Conservation (phyloP, 805 yeast species). For the Starmerella roubikii region DNA sequence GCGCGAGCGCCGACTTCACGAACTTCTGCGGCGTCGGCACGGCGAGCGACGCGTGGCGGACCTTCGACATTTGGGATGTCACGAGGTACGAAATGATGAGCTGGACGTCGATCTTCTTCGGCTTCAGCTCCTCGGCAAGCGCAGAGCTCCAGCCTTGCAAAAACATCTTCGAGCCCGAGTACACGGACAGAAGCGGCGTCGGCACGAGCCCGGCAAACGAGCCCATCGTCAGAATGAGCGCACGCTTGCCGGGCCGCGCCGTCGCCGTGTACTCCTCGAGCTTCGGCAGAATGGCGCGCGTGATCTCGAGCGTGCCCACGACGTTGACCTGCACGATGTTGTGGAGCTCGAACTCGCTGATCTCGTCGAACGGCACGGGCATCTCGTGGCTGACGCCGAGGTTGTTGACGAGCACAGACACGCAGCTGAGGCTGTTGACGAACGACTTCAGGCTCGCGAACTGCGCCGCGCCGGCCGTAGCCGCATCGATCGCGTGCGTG, state of each 20-base stretch:
- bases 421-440: conserved; percentile 35
- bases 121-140: conserved; percentile 67
- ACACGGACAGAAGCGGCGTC: conserved; percentile 80
- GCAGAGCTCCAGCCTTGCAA: conserved; percentile 87
- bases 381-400: conserved; percentile 92
- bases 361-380: conserved; percentile 85
- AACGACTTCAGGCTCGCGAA: conserved; percentile 39
- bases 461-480: conserved; percentile 45
- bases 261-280: conserved; percentile 41
- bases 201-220: conserved; percentile 93
- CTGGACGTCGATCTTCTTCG: conserved; percentile 69
- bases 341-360: conserved; percentile 57
- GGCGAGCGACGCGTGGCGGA: conserved; percentile 55
- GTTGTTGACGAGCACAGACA: conserved; percentile 72
- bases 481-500: conserved; percentile 64
- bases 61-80: conserved; percentile 90
- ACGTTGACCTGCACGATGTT: conserved; percentile 77
- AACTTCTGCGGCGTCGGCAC: conserved; percentile 76
- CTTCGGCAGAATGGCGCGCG: conserved; percentile 65
- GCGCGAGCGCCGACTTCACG: conserved; percentile 55
- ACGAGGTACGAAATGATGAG: conserved; percentile 77
- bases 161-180: conserved; percentile 93
- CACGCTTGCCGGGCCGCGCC: conserved; percentile 29
- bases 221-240: conserved; percentile 86
- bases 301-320: conserved; percentile 67